Evolutionary conservation across 2,329 filamentous ascomycete genomes (phyloP).

Genomic region (Simplicillium sp.): DNA sequence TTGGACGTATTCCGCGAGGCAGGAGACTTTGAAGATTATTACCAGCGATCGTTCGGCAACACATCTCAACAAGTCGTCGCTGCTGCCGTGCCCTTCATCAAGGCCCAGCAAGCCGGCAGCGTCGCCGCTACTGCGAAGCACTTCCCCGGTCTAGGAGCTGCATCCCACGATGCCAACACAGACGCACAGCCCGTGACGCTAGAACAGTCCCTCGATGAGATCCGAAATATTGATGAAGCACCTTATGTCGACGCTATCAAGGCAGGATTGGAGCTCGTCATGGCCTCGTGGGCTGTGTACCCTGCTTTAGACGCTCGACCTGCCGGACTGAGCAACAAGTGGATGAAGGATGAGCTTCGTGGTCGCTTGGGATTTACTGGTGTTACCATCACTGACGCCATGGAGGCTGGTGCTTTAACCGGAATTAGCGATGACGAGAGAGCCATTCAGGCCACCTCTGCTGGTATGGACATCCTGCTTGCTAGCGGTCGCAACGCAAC

Average conservation of each 20-base stretch:
- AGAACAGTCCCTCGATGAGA: conserved; percentile 4
- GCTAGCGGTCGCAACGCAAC: conserved; percentile 9
- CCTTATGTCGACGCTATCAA: conserved; percentile 6
- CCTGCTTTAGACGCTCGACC: conserved; percentile 1
- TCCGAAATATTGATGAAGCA: conserved; percentile 3
- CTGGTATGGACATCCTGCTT: conserved; percentile 11
- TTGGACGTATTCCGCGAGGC: conserved; percentile 6
- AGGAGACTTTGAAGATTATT: conserved; percentile 5
- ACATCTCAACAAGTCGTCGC: conserved; percentile 3
- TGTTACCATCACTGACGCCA: conserved; percentile 11
- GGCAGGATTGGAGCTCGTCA: conserved; percentile 8
- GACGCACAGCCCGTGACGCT: conserved; percentile 6
- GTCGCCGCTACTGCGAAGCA: conserved; percentile 7
- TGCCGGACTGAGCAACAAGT: conserved; percentile 11
- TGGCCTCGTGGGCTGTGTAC: conserved; percentile 4
- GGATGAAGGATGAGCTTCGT: conserved; percentile 11
- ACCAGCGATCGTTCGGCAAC: conserved; percentile 6
- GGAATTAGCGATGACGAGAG: conserved; percentile 4
- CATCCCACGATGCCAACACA: conserved; percentile 6
- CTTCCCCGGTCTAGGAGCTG: conserved; percentile 8
- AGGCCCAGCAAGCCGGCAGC: conserved; percentile 4
- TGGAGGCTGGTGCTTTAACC: conserved; percentile 9
- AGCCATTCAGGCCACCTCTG: conserved; percentile 6
- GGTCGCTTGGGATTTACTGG: conserved; percentile 9
- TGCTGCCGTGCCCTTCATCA: conserved; percentile 8